Conservation (phyloP, 805 yeast genomes). For the Ogataea thermomethanolica region DNA sequence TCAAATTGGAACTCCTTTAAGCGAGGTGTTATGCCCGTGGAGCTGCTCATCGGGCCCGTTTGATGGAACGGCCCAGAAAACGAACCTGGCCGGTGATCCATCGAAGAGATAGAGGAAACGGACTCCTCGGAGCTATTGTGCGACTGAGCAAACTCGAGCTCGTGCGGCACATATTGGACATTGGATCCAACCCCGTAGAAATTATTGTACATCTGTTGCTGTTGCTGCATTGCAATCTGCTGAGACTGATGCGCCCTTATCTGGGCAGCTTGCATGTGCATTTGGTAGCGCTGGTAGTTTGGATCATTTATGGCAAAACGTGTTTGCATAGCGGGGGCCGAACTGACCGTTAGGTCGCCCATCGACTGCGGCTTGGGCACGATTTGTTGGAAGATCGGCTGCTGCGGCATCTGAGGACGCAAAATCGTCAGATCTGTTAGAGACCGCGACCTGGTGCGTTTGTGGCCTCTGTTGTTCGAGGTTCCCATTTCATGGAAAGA, state of each 20-base stretch:
- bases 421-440: slow-evolving; percentile 29
- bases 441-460: slow-evolving; percentile 35
- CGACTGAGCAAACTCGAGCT: slow-evolving; percentile 1
- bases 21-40: slow-evolving; percentile 18
- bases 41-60: background rate
- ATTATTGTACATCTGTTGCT: slow-evolving; percentile 10
- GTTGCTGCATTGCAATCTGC: slow-evolving; percentile 20
- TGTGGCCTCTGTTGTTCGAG: slow-evolving; percentile 27
- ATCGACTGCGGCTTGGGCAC: slow-evolving; percentile 1
- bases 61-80: background rate
- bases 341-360: slow-evolving; percentile 9
- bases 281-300: slow-evolving; percentile 15
- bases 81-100: background rate
- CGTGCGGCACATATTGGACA: background rate
- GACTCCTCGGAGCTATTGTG: slow-evolving; percentile 14
- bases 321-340: slow-evolving; percentile 26
- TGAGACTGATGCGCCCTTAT: slow-evolving; percentile 20
- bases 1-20: slow-evolving; percentile 20
- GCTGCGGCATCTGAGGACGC: slow-evolving; percentile 9
- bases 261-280: slow-evolving; percentile 23
- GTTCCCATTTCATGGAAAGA: slow-evolving; percentile 2
- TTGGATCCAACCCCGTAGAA: background rate
- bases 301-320: slow-evolving; percentile 16
- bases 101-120: slow-evolving; percentile 6
- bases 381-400: slow-evolving; percentile 2